phyloP scores from a whole-genome alignment of 768 basidiomycete genomes.

The Lactarius hengduanensis region DNA sequence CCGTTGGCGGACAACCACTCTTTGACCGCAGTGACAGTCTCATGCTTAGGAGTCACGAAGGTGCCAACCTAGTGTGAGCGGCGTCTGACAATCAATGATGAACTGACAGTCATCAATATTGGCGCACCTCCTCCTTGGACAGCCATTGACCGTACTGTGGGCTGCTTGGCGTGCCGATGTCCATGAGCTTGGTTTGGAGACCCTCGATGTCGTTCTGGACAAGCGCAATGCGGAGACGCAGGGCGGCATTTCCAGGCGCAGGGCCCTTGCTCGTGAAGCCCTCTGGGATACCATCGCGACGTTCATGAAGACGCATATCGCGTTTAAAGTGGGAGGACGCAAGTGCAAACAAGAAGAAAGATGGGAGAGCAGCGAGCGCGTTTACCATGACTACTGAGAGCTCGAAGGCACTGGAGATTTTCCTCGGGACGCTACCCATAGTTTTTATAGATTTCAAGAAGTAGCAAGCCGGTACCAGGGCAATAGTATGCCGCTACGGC shows the following conservation, averaged over 20 bases:
- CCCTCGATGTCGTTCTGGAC: slow-evolving; percentile 1
- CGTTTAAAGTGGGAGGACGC: not conserved
- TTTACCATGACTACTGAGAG: not conserved
- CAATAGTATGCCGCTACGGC: not conserved
- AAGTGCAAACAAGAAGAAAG: not conserved
- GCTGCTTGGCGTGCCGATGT: slow-evolving; percentile 3
- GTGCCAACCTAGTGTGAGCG: too few relatives aligned
- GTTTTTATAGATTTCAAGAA: not conserved
- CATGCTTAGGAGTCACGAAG: too few relatives aligned
- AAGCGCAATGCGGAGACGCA: slow-evolving; percentile 12
- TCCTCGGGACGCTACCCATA: not conserved
- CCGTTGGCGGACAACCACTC: slow-evolving; percentile 26
- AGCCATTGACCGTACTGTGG: slow-evolving; percentile 13
- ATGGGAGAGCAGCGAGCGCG: not conserved
- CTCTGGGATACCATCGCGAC: slow-evolving; percentile 1
- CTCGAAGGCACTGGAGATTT: not conserved
- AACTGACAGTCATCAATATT: not conserved
- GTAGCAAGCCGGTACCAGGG: not conserved
- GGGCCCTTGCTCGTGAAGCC: slow-evolving; percentile 16
- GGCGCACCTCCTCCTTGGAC: not conserved
- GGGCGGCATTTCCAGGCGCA: not conserved
- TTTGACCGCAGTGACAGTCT: slow-evolving; percentile 21
- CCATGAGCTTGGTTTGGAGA: slow-evolving; percentile 4
- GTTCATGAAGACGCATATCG: slow-evolving; percentile 1
- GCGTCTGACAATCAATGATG: too few relatives aligned